phyloP scores from a whole-genome alignment of 2,329 filamentous ascomycete genomes.

The Xylariaceae sp. region DNA sequence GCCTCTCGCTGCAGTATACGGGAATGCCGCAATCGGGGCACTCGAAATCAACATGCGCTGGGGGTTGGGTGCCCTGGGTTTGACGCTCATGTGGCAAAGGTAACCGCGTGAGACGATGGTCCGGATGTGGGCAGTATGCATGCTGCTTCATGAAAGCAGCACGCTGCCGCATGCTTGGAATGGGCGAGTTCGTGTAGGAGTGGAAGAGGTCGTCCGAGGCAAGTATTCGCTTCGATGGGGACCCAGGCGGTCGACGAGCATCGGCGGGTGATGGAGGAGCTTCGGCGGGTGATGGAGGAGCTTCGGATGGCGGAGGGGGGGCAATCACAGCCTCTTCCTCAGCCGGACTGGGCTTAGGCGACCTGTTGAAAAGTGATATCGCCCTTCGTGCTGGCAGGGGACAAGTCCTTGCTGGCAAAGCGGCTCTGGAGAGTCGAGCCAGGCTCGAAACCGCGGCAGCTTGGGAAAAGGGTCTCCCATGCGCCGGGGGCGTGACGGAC shows the following conservation, averaged over 20 bases:
- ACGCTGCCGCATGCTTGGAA: conserved; percentile 76
- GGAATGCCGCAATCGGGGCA: conserved; percentile 95
- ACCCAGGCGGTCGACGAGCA: no score
- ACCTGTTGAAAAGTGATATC: conserved; percentile 20
- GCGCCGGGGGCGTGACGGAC: conserved; percentile 10
- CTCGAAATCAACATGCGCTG: conserved; percentile 83
- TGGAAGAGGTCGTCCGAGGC: conserved; percentile 83
- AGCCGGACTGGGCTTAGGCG: no score
- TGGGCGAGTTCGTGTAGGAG: conserved; percentile 80
- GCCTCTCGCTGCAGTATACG: conserved; percentile 86
- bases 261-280: no score
- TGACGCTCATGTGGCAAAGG: conserved; percentile 55
- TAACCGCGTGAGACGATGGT: conserved; percentile 68
- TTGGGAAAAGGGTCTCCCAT: conserved; percentile 16
- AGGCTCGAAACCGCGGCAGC: conserved; percentile 6
- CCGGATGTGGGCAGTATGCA: conserved; percentile 86
- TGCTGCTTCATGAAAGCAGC: conserved; percentile 89
- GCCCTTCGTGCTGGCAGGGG: no score
- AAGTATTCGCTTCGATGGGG: no score
- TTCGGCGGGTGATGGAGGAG: no score
- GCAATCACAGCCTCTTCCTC: conserved; percentile 8
- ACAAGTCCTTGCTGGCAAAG: no score
- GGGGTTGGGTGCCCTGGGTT: conserved; percentile 49
- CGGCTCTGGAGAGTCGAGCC: no score
- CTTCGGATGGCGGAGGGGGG: conserved; percentile 2